Base-by-base conservation (phyloP, 805 yeast genomes). In the Candida incommunis region DNA sequence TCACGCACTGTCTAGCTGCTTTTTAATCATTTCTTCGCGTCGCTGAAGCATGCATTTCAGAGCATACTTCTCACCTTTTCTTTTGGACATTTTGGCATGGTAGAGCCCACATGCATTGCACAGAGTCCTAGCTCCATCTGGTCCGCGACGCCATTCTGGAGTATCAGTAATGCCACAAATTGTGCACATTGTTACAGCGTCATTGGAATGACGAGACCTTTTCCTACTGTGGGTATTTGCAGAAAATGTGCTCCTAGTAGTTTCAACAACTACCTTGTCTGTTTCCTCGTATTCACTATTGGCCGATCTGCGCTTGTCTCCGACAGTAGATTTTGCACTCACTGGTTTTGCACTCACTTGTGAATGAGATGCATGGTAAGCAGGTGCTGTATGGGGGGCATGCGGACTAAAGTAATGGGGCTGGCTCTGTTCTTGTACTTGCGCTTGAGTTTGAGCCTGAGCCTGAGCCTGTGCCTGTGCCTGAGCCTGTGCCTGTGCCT, bases 101-200 rank as follows among this genome's bases (percentile, higher is more conserved):
- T 71, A 80, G 35, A 83, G 62, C 0, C 94, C 94, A 59, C 94
- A 83, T 1, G 92, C 92, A 58, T 83, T 84, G 62, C 94, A 83
- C 43, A 83, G 62, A 0, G 87, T 80, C 34, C 86, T 66, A 13
- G 76, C 75, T 2, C 92, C 94, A 45, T 73, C 72, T 1, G 94
- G 92, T 0, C 92, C 92, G 41, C 80, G 70, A 45, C 94, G 65
- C 94, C 94, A 83, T 59, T 83, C 92, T 0, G 92, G 92, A 0
- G 94, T 81, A 41, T 73, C 75, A 4, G 57, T 61, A 3, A 71
- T 66, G n/a, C 68, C 70, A 54, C 83, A 78, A 16, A 31, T 31
- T 11, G 37, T 31, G 20, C 37, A 31, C 37, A 31, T 31, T 31
- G 37, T 31, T 5, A 31, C 18, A n/a, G n/a, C n/a, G 20, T 31